Base-by-base conservation (phyloP, 169 alveolate genomes). In the Plasmodium fragile region DNA sequence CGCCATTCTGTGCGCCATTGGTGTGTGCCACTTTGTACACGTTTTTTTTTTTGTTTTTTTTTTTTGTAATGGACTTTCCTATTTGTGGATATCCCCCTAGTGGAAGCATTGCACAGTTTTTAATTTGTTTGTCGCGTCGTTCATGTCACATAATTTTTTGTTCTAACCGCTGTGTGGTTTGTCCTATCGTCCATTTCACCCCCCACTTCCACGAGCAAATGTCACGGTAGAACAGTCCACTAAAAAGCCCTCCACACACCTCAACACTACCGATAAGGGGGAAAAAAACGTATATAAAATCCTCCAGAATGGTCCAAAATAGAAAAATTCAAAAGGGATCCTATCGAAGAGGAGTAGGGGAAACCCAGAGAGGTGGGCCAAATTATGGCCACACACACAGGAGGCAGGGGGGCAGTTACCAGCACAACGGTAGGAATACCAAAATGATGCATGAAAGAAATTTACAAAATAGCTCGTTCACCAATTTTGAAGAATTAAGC, bases 371-470 rank as follows among this genome's bases (percentile, higher is more conserved):
- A 11, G 43, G 36, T 13, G 53, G 18, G 18, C 18, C 41, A 10
- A 39, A 25, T 5, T 72, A 16, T 34, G 22, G 22, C 22, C 6
- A 10, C n/a, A 43, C 43, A 53, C 55, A 32, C 28, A 32, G 25
- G 43, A 13, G 45, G 81, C 34, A 18, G 45, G 43, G 77, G 30
- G 25, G 55, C 25, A 32, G 11, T 16, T 11, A 5, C n/a, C 75
- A 30, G 22, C 36, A 30, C 18, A 59, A 10, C n/a, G 36, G n/a
- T 65, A 65, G 52, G 13, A 25, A 71, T 10, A 18, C 36, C 45
- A 89, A 78, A 43, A 41, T 75, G 70, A 89, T 89, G 94, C 94
- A 89, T 89, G 94, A 89, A 13, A 52, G 94, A 69, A 89, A 89
- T 77, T 78, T 89, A 30, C 94, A 89, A 30, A 89, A 89, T 78